Conservation (phyloP, 2,329 filamentous ascomycete species). For the Sporothrix mexicana region DNA sequence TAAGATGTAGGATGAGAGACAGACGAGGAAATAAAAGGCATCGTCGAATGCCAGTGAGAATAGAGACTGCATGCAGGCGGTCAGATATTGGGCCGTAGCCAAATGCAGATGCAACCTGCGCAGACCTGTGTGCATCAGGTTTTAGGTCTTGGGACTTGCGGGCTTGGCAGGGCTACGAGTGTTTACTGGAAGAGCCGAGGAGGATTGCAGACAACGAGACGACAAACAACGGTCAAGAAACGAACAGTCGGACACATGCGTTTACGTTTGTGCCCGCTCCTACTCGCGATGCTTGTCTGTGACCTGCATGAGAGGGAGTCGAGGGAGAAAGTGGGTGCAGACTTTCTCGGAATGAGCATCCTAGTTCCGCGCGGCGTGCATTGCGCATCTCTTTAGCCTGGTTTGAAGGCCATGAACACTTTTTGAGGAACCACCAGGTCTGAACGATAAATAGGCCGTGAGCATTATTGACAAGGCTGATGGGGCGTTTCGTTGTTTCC, state of each 20-base stretch:
- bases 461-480: constrained; percentile 15
- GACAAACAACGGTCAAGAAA: background rate
- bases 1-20: background rate
- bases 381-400: background rate
- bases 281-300: too few relatives aligned
- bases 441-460: background rate
- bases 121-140: background rate
- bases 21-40: background rate
- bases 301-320: constrained; percentile 1
- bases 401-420: background rate
- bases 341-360: constrained; percentile 8
- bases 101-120: too few relatives aligned
- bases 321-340: background rate
- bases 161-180: background rate
- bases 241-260: background rate
- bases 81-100: constrained; percentile 10
- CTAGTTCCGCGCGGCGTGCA: background rate
- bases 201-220: background rate
- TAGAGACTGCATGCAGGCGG: background rate
- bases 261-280: too few relatives aligned
- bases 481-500: background rate
- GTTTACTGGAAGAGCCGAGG: background rate
- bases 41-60: too few relatives aligned
- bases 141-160: background rate
- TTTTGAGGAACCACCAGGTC: too few relatives aligned